Evolutionary conservation across 768 basidiomycete species (phyloP).

Genomic region (Tephrocybe sp.): DNA sequence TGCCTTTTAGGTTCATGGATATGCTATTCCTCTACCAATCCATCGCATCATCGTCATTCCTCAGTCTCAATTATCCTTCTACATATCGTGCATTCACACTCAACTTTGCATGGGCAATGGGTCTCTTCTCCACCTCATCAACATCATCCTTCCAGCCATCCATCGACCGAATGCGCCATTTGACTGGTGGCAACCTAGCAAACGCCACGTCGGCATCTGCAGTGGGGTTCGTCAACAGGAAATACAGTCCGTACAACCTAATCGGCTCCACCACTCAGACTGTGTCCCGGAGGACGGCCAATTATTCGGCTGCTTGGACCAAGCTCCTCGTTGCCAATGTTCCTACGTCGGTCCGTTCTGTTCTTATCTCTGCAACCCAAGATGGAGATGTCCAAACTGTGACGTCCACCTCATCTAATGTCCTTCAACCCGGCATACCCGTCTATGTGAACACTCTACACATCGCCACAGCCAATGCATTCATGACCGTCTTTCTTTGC

Average conservation of each 20-base stretch:
- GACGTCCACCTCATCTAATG: slow-evolving; percentile 59
- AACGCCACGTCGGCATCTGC: slow-evolving; percentile 60
- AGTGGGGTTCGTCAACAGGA: slow-evolving; percentile 77
- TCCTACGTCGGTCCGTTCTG: not conserved
- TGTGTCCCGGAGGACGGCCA: not conserved
- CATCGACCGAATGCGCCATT: slow-evolving; percentile 79
- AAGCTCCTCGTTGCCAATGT: not conserved
- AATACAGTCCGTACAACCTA: slow-evolving; percentile 75
- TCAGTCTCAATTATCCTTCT: slow-evolving; percentile 85
- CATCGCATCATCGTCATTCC: slow-evolving; percentile 75
- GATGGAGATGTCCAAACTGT: slow-evolving; percentile 61
- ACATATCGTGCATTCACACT: slow-evolving; percentile 78
- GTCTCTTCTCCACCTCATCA: slow-evolving; percentile 58
- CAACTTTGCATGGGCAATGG: slow-evolving; percentile 91
- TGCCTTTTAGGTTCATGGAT: slow-evolving; percentile 80
- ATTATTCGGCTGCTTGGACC: not conserved
- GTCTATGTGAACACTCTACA: slow-evolving; percentile 76
- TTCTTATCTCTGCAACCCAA: slow-evolving; percentile 15
- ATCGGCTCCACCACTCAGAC: not conserved
- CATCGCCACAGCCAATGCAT: slow-evolving; percentile 85
- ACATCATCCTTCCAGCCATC: slow-evolving; percentile 66
- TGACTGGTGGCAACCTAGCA: slow-evolving; percentile 76
- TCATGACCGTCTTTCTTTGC: slow-evolving; percentile 84
- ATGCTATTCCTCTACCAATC: slow-evolving; percentile 82
- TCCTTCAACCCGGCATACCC: slow-evolving; percentile 79